Base-by-base conservation (phyloP, 2,329 filamentous ascomycete species). In the Ceratocystis cubensis region DNA sequence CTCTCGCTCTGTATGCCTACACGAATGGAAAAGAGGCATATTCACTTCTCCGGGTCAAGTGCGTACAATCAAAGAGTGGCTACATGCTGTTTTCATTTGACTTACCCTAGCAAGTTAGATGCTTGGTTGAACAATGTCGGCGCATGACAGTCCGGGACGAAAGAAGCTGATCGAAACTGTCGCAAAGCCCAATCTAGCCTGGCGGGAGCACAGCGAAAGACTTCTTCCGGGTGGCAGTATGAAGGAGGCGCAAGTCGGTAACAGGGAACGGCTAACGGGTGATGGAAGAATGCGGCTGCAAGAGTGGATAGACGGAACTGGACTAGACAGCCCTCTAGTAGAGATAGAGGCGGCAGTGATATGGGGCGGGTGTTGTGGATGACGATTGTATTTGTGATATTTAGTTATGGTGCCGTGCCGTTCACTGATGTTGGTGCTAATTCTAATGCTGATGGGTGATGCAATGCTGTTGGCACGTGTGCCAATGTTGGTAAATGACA, bases 391-490 rank as follows among this genome's bases (percentile, higher is more conserved):
- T 53, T 25, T 25, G 48, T 15, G 20, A 50, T 50, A 20, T 22
- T 50, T 57, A 30, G 53, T 2, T 57, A 15, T 13, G 13, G 53
- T 7, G 53, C 22, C 10, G 37, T 13, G 37, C 37, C 37, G 37
- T 13, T 41, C 37, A 25, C 25, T 33, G 53, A 33, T 59, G 28
- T 33, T 59, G 53, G 53, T 59, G 25, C 53, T 33, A 59, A 59
- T 59, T 17, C 28, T 59, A 17, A 59, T 59, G 53, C 25, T 59
- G 48, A 59, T 37, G 53, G 10, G 13, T 59, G 53, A 59, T 59
- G 25, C 28, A 33, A 59, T 59, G 53, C 22, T 56, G 50, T 15
- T 53, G 48, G 48, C 48, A 53, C 48, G 48, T 20, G 48, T 53
- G 48, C 22, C 48, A 53, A 53, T 53, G 53, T 59, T 33, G 28